Evolutionary conservation across 129 eudicot species (phyloP).

Genomic region (Apium graveolens): DNA sequence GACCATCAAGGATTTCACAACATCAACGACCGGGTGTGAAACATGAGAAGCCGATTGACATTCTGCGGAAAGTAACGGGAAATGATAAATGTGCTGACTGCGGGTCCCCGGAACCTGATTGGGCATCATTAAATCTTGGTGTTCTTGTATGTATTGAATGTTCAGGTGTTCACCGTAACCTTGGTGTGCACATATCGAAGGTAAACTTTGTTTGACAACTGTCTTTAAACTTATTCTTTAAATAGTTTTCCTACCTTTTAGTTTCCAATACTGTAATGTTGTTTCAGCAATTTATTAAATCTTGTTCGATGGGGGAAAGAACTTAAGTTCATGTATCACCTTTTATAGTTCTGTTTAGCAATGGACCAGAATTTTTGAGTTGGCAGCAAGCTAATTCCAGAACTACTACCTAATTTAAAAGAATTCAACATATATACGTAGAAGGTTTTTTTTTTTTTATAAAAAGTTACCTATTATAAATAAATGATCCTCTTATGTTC

Average conservation of each 20-base stretch:
- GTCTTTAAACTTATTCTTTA: not conserved
- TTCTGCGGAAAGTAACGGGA: constrained; percentile 67
- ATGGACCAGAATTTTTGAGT: not conserved
- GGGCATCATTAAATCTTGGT: constrained; percentile 97
- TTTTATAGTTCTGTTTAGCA: not conserved
- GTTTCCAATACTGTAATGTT: not conserved
- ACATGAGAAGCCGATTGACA: constrained; percentile 71
- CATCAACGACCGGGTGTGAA: constrained; percentile 56
- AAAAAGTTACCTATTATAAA: not conserved
- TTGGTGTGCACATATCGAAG: constrained; percentile 98
- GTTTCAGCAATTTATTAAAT: not conserved
- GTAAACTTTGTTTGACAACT: constrained; percentile 26
- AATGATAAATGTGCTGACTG: constrained; percentile 96
- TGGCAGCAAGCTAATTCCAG: not conserved
- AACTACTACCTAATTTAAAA: not conserved
- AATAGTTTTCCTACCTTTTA: not conserved
- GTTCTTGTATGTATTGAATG: constrained; percentile 95
- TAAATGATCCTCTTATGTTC: not conserved
- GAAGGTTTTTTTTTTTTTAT: not conserved
- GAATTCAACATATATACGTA: not conserved
- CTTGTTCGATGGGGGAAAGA: not conserved
- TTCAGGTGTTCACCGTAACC: constrained; percentile 99
- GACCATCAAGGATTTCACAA: constrained; percentile 66
- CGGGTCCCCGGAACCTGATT: constrained; percentile 94
- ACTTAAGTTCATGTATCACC: not conserved